Base-by-base conservation (phyloP, 495 filamentous ascomycete genomes). In the Penicillium longicatenatum region DNA sequence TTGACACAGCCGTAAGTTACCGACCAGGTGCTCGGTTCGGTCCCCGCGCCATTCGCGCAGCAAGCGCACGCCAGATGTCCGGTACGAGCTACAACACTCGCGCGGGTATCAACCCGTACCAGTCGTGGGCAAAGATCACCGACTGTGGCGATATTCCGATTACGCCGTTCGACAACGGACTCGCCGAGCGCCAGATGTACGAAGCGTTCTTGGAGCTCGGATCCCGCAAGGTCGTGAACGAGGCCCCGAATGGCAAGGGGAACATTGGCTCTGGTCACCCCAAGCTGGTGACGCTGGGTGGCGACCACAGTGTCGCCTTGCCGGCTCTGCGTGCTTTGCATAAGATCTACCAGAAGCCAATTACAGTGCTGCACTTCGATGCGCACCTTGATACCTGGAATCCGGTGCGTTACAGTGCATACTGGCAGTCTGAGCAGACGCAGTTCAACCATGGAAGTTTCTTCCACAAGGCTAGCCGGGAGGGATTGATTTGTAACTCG, bases 131-230 rank as follows among this genome's bases (percentile, higher is more conserved):
- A 3, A 83, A 75, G 19, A 82, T 93, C 57, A 76, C 91, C 52
- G 89, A 93, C 75, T 93, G 89, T 72, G 89, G 90, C 29, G 90
- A 93, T 68, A 89, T 92, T 62, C 90, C 90, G n/a, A 79, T 90
- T 54, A 86, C 84, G 6, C 89, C 90, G 0, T 85, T 91, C 55
- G 89, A 92, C 74, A 92, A 92, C 67, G 85, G 79, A 0, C 75
- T 92, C 9, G 90, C 90, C 4, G 78, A 90, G 52, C 77, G 75
- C 8, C 89, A 93, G 68, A 93, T 93, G 89, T 89, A 81, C 50
- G 82, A 84, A 59, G 90, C 89, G 0, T 92, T 89, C 71, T 70
- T 81, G 4, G 86, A 88, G 58, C 79, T 89, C 10, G 83, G 84
- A 14, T 73, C 76, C 12, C 80, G 84, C 19, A 54, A 68, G n/a